phyloP scores from a whole-genome alignment of 2,329 filamentous ascomycete genomes.

The Trichoderma afroharzianum region DNA sequence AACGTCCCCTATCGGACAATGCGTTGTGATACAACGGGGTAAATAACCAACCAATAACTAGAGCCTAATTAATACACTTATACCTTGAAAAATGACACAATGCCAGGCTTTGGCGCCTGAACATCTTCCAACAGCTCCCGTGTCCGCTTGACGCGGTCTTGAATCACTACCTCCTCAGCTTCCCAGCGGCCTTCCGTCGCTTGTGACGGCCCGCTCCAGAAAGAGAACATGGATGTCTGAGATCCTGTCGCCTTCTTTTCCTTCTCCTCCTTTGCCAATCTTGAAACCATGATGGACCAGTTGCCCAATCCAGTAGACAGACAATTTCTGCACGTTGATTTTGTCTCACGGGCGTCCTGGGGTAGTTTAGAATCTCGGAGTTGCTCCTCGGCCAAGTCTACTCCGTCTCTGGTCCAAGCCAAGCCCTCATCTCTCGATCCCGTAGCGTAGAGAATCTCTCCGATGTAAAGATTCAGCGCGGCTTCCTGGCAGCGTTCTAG shows the following conservation, averaged over 20 bases:
- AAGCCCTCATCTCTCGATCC: constrained; percentile 64
- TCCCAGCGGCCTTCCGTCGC: constrained; percentile 47
- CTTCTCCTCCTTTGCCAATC: constrained; percentile 54
- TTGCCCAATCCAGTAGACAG: constrained; percentile 72
- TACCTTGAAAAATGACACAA: constrained; percentile 40
- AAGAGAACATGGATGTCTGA: constrained; percentile 33
- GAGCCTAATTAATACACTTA: constrained; percentile 26
- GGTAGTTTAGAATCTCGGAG: constrained; percentile 42
- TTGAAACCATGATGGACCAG: constrained; percentile 76
- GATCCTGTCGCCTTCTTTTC: constrained; percentile 35
- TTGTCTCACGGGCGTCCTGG: constrained; percentile 28
- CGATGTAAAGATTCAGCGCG: constrained; percentile 82
- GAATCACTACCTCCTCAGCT: constrained; percentile 53
- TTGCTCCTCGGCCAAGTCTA: constrained; percentile 72
- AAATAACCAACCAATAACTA: neutral
- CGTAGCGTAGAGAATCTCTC: constrained; percentile 82
- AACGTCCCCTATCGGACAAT: neutral
- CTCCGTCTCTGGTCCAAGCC: constrained; percentile 85
- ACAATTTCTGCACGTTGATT: constrained; percentile 69
- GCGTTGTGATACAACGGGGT: neutral
- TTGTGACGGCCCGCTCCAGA: constrained; percentile 34
- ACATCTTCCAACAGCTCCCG: constrained; percentile 51
- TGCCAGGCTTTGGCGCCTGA: constrained; percentile 33
- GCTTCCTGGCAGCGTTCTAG: constrained; percentile 78
- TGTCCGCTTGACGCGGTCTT: constrained; percentile 49